phyloP scores from a whole-genome alignment of 2,329 filamentous ascomycete species.

The Colletotrichum acutatum region DNA sequence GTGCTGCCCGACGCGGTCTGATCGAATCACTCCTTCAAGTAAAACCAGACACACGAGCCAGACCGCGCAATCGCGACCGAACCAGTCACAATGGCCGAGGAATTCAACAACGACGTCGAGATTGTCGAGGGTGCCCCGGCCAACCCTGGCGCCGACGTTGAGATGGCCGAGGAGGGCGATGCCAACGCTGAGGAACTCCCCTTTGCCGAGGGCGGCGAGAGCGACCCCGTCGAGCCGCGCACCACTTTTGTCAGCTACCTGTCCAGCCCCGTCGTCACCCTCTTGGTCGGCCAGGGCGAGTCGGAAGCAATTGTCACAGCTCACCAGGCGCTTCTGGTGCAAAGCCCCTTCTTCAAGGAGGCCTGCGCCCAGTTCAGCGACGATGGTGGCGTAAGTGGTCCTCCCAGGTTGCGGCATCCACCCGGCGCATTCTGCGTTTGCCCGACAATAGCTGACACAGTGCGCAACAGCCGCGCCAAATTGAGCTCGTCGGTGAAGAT shows the following conservation, averaged over 20 bases:
- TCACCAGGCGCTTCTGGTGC: constrained; percentile 79
- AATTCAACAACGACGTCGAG: constrained; percentile 39
- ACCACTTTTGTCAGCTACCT: constrained; percentile 69
- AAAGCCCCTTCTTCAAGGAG: constrained; percentile 80
- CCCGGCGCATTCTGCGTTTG: not conserved
- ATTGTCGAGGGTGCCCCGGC: constrained; percentile 40
- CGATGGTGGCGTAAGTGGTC: constrained; percentile 66
- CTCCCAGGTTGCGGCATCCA: not conserved
- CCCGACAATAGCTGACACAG: not conserved
- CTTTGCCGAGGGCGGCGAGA: constrained; percentile 50
- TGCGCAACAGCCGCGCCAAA: constrained; percentile 64
- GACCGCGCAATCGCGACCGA: not conserved
- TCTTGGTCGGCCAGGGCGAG: constrained; percentile 72
- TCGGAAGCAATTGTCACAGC: constrained; percentile 75
- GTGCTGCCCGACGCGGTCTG: not conserved
- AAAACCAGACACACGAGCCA: too few species aligned
- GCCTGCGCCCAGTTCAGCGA: constrained; percentile 70
- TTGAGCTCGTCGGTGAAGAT: constrained; percentile 75
- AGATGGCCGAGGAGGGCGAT: constrained; percentile 50
- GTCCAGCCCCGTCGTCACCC: constrained; percentile 74
- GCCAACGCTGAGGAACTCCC: constrained; percentile 48
- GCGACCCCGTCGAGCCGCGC: constrained; percentile 47
- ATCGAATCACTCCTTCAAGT: not conserved
- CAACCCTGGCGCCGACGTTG: constrained; percentile 48
- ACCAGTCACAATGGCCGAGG: constrained; percentile 34